Percentiles rank a stretch among this genome's conserved stretches.
These are phyloP conservation scores for Pseudogymnoascus sp. DNA, from an alignment of 2,329 filamentous ascomycete genomes.

Conservation along the genomic window DNA sequence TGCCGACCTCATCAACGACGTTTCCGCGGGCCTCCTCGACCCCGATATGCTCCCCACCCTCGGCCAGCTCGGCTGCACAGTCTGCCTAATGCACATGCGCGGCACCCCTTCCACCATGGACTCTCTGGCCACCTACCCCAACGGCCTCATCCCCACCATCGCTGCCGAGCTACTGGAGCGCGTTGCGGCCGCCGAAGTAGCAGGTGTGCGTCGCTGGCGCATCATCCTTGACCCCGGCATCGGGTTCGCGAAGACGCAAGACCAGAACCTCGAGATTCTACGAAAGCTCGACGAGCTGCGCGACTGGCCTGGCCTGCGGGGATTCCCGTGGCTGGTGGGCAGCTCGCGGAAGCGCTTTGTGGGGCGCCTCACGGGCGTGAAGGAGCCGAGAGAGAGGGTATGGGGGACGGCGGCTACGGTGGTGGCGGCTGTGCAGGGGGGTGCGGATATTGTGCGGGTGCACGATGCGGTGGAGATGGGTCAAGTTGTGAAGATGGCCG, in stretches of 20 bases:
- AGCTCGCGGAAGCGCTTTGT: constrained; percentile 86
- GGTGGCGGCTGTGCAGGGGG: constrained; percentile 74
- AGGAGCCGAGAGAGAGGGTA: constrained; percentile 58
- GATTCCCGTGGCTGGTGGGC: constrained; percentile 81
- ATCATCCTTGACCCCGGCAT: constrained; percentile 91
- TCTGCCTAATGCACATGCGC: constrained; percentile 70
- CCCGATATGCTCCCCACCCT: constrained; percentile 73
- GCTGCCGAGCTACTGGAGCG: constrained; percentile 50
- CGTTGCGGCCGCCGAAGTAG: constrained; percentile 64
- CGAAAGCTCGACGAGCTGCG: constrained; percentile 57
- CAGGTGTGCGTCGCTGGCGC: constrained; percentile 83
- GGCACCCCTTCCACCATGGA: constrained; percentile 62
- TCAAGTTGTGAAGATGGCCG: constrained; percentile 75
- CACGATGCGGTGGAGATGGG: constrained; percentile 86
- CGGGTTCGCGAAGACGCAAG: constrained; percentile 79
- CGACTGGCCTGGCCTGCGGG: constrained; percentile 54
- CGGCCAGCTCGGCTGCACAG: constrained; percentile 67
- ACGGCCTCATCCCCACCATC: constrained; percentile 49
- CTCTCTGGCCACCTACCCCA: constrained; percentile 44
- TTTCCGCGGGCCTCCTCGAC: constrained; percentile 76
- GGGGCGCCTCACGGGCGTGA: constrained; percentile 69
- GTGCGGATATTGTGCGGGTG: constrained; percentile 85
- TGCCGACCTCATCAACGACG: constrained; percentile 90
- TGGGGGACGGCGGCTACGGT: constrained; percentile 89
- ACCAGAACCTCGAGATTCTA: constrained; percentile 76